Percentiles rank a stretch among this genome's conserved stretches.
phyloP scores from a whole-genome alignment of 768 basidiomycete genomes.

The Boletellus emodensis region DNA sequence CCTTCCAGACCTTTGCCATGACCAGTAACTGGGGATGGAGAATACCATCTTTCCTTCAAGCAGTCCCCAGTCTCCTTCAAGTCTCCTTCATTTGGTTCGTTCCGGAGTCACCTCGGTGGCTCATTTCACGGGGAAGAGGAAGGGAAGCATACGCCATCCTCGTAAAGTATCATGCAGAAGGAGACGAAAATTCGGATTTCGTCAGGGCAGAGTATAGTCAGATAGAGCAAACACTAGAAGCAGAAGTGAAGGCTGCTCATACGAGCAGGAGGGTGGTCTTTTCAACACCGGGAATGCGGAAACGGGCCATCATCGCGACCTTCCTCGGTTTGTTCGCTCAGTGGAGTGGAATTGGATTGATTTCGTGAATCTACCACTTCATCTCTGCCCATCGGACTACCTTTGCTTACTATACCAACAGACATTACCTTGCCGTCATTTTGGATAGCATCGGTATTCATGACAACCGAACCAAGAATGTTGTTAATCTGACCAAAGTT shows the following conservation, averaged over 20 bases:
- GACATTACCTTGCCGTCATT: constrained; percentile 10
- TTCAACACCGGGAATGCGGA: constrained; percentile 11
- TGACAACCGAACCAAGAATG: constrained; percentile 13
- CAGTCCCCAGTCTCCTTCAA: constrained; percentile 49
- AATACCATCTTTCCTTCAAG: constrained; percentile 55
- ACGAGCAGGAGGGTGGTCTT: not conserved
- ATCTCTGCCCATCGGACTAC: too few species aligned
- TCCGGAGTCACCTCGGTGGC: constrained; percentile 64
- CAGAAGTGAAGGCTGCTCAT: constrained; percentile 4
- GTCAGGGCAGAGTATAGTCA: constrained; percentile 55
- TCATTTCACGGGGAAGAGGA: constrained; percentile 51
- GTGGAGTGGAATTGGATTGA: constrained; percentile 13
- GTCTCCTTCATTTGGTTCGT: constrained; percentile 51
- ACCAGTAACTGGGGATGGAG: constrained; percentile 59
- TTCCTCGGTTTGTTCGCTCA: constrained; percentile 8
- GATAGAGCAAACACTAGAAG: constrained; percentile 52
- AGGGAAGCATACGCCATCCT: constrained; percentile 46
- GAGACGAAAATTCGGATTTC: constrained; percentile 47
- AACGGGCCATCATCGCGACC: constrained; percentile 8
- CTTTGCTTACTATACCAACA: not conserved
- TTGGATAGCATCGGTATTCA: constrained; percentile 16
- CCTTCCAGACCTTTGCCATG: constrained; percentile 63
- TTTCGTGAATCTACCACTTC: not conserved
- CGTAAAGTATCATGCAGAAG: constrained; percentile 58
- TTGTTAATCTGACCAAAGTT: constrained; percentile 4